Evolutionary conservation across 2,329 filamentous ascomycete genomes (phyloP).

Genomic region (Rhinocladiella mackenziei): DNA sequence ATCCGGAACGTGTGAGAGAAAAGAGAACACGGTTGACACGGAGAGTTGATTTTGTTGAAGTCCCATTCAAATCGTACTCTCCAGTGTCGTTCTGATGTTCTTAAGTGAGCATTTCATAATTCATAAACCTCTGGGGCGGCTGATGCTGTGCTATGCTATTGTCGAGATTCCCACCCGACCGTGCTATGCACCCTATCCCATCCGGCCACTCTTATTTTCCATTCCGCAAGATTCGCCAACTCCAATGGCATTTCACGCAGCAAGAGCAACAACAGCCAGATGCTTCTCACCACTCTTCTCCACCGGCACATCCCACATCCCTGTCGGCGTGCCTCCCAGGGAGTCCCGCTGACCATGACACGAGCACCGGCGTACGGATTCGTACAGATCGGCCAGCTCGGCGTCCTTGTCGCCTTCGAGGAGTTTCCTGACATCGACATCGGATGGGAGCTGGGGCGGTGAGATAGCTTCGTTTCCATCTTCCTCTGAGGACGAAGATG

Average conservation of each 20-base stretch:
- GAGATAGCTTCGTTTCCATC: constrained; percentile 14
- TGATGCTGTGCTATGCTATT: no score
- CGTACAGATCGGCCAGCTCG: constrained; percentile 20
- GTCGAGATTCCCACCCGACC: neutral
- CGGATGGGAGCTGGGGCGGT: constrained; percentile 21
- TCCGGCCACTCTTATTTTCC: no score
- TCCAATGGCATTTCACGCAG: constrained; percentile 8
- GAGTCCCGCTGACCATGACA: constrained; percentile 20
- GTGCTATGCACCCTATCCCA: neutral
- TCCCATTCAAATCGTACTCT: neutral
- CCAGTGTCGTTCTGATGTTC: neutral
- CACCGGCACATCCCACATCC: constrained; percentile 19
- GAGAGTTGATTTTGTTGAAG: no score
- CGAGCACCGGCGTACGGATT: constrained; percentile 19
- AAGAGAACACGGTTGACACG: no score
- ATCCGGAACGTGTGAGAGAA: no score
- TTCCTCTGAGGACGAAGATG: constrained; percentile 9
- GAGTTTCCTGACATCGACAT: constrained; percentile 20
- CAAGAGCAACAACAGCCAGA: constrained; percentile 21
- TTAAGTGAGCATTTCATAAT: no score
- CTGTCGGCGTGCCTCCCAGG: constrained; percentile 10
- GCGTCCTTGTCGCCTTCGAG: constrained; percentile 19
- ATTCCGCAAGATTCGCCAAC: neutral
- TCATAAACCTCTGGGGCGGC: no score
- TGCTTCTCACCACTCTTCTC: constrained; percentile 22